Conservation (phyloP, 768 basidiomycete genomes). For the Trametes meyenii region DNA sequence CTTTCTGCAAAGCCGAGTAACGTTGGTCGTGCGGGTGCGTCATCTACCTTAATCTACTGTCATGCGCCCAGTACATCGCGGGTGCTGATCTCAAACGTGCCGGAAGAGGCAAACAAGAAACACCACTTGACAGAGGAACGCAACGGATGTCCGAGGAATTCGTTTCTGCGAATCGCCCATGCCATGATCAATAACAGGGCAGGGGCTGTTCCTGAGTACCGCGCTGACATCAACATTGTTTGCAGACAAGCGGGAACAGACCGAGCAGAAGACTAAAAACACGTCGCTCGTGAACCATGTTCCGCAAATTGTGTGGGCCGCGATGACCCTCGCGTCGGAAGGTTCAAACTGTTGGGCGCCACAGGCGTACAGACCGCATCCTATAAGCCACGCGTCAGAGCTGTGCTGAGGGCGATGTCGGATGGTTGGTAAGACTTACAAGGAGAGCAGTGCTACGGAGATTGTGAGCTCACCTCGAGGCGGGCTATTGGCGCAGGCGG, state of each 20-base stretch:
- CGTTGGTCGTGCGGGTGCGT: slow-evolving; percentile 4
- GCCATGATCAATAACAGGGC: neutral
- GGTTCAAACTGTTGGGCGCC: slow-evolving; percentile 1
- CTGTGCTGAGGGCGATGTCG: slow-evolving; percentile 12
- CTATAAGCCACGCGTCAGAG: slow-evolving; percentile 14
- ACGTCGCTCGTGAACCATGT: neutral
- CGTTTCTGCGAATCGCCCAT: neutral
- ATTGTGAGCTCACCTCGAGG: neutral
- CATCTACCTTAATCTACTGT: neutral
- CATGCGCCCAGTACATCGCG: neutral
- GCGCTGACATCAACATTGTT: neutral
- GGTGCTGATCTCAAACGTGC: neutral
- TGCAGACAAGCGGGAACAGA: slow-evolving; percentile 6
- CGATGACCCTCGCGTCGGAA: neutral
- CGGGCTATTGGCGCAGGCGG: neutral
- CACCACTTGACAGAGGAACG: neutral
- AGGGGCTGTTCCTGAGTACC: slow-evolving; percentile 11
- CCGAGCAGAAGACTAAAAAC: neutral
- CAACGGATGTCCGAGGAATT: slow-evolving; percentile 18
- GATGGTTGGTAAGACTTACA: neutral
- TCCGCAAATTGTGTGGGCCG: neutral
- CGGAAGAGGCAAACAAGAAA: neutral
- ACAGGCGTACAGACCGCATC: slow-evolving; percentile 16
- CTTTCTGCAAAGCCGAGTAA: neutral
- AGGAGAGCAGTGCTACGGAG: neutral